Evolutionary conservation across 768 basidiomycete species (phyloP).

Genomic region (Leccinum incarnatum): DNA sequence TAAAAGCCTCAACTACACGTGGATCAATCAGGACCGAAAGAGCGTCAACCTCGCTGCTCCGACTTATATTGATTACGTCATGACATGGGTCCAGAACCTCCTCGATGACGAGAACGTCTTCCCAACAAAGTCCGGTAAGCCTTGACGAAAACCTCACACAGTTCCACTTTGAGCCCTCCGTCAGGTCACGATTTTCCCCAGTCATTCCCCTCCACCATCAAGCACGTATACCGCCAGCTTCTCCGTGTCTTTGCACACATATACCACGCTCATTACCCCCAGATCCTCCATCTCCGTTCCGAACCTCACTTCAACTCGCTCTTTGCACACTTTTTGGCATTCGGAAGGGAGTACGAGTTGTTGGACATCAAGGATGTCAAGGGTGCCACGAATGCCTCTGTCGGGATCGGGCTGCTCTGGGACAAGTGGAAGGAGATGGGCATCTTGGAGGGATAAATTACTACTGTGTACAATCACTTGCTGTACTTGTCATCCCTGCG

Average conservation of each 20-base stretch:
- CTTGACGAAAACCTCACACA: not conserved
- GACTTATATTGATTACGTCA: constrained; percentile 96
- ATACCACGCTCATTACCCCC: constrained; percentile 90
- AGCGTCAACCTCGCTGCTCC: constrained; percentile 87
- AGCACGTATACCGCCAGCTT: constrained; percentile 95
- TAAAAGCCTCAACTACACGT: constrained; percentile 83
- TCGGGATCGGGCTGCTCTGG: constrained; percentile 81
- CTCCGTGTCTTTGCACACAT: constrained; percentile 97
- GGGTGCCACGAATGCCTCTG: constrained; percentile 55
- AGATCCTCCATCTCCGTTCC: constrained; percentile 87
- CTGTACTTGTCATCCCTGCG: constrained; percentile 4
- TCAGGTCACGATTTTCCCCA: constrained; percentile 84
- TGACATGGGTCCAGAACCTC: constrained; percentile 94
- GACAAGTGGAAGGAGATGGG: constrained; percentile 92
- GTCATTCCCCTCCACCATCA: constrained; percentile 84
- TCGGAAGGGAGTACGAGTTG: constrained; percentile 91
- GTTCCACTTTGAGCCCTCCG: not conserved
- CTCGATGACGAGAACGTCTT: constrained; percentile 93
- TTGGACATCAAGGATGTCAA: constrained; percentile 87
- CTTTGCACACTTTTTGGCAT: constrained; percentile 96
- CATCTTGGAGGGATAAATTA: constrained; percentile 45
- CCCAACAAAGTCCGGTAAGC: constrained; percentile 90
- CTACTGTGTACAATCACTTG: not conserved
- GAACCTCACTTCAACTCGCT: constrained; percentile 97
- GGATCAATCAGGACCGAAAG: constrained; percentile 91